phyloP scores from a whole-genome alignment of 73 alveolate genomes.

The Paramecium tetraurelia region DNA sequence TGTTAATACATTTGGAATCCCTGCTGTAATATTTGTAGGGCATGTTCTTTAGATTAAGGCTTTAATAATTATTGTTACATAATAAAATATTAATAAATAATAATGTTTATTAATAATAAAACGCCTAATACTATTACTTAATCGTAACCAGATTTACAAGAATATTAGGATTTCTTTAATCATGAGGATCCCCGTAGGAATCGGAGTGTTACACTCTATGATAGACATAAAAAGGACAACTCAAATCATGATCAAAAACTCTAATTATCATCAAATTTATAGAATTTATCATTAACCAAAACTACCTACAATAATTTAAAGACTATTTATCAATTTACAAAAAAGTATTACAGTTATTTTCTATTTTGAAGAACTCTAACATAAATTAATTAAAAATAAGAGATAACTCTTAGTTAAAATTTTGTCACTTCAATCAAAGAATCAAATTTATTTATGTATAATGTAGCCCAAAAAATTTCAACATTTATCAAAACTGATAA shows the following conservation, averaged over 20 bases:
- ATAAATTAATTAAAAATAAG: not conserved
- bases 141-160: not conserved
- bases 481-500: not conserved
- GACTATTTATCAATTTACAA: not conserved
- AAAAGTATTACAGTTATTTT: not conserved
- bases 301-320: not conserved
- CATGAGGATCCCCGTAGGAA: not conserved
- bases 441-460: not conserved
- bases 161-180: not conserved
- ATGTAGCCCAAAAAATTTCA: not conserved
- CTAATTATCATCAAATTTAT: not conserved
- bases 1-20: not conserved
- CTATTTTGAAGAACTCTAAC: not conserved
- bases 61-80: constrained; percentile 21
- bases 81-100: not conserved
- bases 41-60: constrained; percentile 45
- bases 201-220: not conserved
- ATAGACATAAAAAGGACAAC: not conserved
- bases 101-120: not conserved
- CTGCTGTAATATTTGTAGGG: not conserved
- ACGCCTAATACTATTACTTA: not conserved
- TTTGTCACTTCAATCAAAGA: not conserved
- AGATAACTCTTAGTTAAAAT: not conserved
- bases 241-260: not conserved
- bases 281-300: not conserved